These are phyloP conservation scores for Penicillium olsonii DNA, from an alignment of 2,329 filamentous ascomycete species.

Conservation along the genomic window DNA sequence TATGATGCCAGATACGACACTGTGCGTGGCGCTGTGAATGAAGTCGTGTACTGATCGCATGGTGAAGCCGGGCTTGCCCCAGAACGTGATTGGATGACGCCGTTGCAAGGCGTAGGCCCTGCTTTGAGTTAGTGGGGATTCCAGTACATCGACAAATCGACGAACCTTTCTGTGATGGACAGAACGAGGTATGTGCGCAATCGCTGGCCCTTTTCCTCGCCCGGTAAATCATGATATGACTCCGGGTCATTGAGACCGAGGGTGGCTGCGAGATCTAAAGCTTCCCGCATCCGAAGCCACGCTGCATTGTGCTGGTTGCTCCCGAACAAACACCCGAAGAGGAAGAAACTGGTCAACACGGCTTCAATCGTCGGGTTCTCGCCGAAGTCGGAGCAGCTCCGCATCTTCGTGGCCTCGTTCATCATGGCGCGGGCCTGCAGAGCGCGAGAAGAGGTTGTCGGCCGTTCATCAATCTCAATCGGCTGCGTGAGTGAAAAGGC, in stretches of 20 bases:
- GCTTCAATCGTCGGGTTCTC: slow-evolving; percentile 45
- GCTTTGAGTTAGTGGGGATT: slow-evolving; percentile 2
- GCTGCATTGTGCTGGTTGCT: slow-evolving; percentile 74
- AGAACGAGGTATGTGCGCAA: slow-evolving; percentile 40
- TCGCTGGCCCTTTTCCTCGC: slow-evolving; percentile 42
- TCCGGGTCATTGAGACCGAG: slow-evolving; percentile 43
- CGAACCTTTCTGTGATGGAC: slow-evolving; percentile 38
- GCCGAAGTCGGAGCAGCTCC: slow-evolving; percentile 44
- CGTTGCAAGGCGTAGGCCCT: slow-evolving; percentile 48
- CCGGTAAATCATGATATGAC: slow-evolving; percentile 38
- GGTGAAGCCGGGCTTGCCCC: slow-evolving; percentile 42
- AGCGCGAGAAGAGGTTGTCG: slow-evolving; percentile 36
- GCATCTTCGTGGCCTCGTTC: slow-evolving; percentile 47
- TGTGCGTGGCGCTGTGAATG: slow-evolving; percentile 37
- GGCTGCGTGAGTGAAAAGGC: slow-evolving; percentile 49
- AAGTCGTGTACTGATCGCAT: slow-evolving; percentile 45
- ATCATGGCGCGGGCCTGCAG: slow-evolving; percentile 45
- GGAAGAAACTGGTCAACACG: slow-evolving; percentile 70
- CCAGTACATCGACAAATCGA: neutral
- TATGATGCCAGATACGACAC: slow-evolving; percentile 42
- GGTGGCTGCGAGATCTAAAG: slow-evolving; percentile 48
- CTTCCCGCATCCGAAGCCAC: slow-evolving; percentile 77
- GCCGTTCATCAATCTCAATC: slow-evolving; percentile 46
- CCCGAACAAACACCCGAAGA: slow-evolving; percentile 71
- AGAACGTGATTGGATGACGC: slow-evolving; percentile 45